Base-by-base conservation (phyloP, 768 basidiomycete species). In the Tubosaeta sp. region DNA sequence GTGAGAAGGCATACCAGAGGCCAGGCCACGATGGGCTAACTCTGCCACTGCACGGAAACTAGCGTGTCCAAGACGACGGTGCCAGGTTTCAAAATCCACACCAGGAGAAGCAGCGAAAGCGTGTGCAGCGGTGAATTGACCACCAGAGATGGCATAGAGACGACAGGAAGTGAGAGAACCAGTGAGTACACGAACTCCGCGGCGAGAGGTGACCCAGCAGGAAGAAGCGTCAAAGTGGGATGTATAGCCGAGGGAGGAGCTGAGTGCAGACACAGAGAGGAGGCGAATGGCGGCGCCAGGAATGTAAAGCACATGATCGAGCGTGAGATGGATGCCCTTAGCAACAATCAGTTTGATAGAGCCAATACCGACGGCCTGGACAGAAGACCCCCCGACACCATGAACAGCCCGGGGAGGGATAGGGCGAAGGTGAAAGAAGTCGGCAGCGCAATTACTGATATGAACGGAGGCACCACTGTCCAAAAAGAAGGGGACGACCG, bases 41-140 rank as follows among this genome's bases (percentile, higher is more conserved):
- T 63, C 60, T 2, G 45, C 33, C 6, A 71, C 17, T 0, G 59
- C 45, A 27, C n/a, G n/a, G n/a, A n/a, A n/a, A n/a, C n/a, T n/a
- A n/a, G n/a, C n/a, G n/a, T n/a, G n/a, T n/a, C n/a, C 59, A 60
- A 72, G 57, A 32, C 55, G 54, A 29, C 46, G 43, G 46, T 71
- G 68, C 69, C 66, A 71, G 4, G 62, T 65, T 11, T 62, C n/a
- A n/a, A n/a, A n/a, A n/a, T n/a, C n/a, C n/a, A n/a, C n/a, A n/a
- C n/a, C n/a, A n/a, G n/a, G n/a, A n/a, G n/a, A 46, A 0, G 58
- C 50, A 10, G 54, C 6, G 34, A 63, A 41, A 1, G 64, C 56
- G 17, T 63, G 64, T 0, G 64, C 59, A 4, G 54, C 48, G 1
- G 39, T 17, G 13, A 16, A 52, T 12, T 1, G 43, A 0, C 46